Evolutionary conservation across 108 stramenopile species (phyloP).

Genomic region (Mediolabrus comicus): DNA sequence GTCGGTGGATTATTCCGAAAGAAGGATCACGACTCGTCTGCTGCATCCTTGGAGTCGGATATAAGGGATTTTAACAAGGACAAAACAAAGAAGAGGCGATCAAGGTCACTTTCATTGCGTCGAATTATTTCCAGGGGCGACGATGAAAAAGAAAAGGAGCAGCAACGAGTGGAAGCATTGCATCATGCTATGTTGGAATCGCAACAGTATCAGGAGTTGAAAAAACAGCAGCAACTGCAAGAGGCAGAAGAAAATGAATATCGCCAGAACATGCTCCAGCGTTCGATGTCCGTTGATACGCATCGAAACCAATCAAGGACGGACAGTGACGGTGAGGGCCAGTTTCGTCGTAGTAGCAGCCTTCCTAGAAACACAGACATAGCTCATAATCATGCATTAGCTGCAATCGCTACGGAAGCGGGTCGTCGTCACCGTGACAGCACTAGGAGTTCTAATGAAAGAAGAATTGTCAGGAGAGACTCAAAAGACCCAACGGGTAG

Average conservation of each 20-base stretch:
- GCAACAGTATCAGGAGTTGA: background rate
- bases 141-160: background rate
- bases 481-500: background rate
- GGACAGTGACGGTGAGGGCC: background rate
- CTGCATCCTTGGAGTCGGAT: background rate
- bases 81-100: background rate
- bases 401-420: background rate
- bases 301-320: background rate
- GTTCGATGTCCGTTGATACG: background rate
- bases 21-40: background rate
- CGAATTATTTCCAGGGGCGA: background rate
- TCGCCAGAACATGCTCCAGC: background rate
- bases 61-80: background rate
- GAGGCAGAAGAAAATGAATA: background rate
- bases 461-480: background rate
- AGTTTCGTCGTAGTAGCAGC: background rate
- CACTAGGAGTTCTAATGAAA: background rate
- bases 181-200: background rate
- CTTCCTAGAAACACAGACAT: background rate
- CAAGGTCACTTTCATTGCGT: background rate
- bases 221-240: background rate
- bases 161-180: background rate
- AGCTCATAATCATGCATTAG: background rate
- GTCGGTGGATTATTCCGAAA: background rate
- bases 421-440: background rate